Evolutionary conservation across 805 yeast species (phyloP).

Genomic region (Saccharomycopsis guyanensis): DNA sequence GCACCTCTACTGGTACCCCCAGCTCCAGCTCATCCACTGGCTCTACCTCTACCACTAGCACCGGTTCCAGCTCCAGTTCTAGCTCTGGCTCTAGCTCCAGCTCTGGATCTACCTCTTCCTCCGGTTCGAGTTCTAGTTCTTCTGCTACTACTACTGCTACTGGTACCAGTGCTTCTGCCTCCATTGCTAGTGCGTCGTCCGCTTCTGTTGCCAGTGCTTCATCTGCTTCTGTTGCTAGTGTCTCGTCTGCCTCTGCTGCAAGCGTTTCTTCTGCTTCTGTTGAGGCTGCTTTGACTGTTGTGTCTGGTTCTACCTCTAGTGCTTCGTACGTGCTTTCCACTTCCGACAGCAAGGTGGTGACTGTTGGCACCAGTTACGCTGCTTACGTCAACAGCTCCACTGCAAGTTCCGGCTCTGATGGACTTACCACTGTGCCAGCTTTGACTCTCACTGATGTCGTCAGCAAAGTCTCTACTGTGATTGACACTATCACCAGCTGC

Average conservation of each 20-base stretch:
- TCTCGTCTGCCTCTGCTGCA: not conserved
- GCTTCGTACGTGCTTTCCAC: slow-evolving; percentile 14
- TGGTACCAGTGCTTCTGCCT: not conserved
- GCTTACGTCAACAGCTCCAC: slow-evolving; percentile 9
- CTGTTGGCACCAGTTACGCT: slow-evolving; percentile 16
- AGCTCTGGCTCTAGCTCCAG: not conserved
- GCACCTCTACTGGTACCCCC: slow-evolving; percentile 2
- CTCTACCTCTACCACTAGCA: not conserved
- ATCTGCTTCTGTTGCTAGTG: not conserved
- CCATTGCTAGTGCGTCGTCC: not conserved
- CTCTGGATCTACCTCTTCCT: too few relatives aligned
- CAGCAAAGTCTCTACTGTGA: not conserved
- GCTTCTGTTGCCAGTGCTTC: not conserved
- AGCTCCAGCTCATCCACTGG: slow-evolving; percentile 2
- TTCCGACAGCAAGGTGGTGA: slow-evolving; percentile 16
- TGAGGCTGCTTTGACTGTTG: not conserved
- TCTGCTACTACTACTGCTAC: not conserved
- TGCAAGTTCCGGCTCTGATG: slow-evolving; percentile 8
- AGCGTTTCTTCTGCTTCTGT: not conserved
- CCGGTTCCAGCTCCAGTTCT: not conserved
- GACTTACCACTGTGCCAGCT: not conserved
- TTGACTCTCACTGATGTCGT: slow-evolving; percentile 4
- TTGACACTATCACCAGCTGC: slow-evolving; percentile 23
- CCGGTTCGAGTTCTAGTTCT: not conserved
- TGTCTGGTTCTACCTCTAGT: slow-evolving; percentile 10